Conservation (phyloP, 2,329 filamentous ascomycete species). For the Aspergillus transmontanensis region DNA sequence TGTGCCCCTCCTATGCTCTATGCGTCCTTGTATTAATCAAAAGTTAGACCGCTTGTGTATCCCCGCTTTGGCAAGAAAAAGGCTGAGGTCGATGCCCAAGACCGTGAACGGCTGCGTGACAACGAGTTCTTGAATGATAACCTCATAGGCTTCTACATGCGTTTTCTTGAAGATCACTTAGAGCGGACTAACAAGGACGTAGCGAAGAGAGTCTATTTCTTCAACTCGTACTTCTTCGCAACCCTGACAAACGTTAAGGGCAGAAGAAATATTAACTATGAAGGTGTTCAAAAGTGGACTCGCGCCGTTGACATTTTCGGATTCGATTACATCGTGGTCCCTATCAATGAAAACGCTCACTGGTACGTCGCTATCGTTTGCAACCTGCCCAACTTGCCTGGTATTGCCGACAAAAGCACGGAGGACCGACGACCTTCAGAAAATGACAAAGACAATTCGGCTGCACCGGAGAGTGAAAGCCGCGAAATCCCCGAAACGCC, state of each 20-base stretch:
- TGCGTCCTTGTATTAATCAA: constrained; percentile 3
- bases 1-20: not conserved
- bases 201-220: constrained; percentile 74
- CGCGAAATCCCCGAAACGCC: constrained; percentile 34
- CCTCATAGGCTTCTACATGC: constrained; percentile 83
- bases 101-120: constrained; percentile 73
- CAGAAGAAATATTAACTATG: constrained; percentile 71
- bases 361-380: constrained; percentile 97
- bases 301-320: constrained; percentile 79
- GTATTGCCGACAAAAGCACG: constrained; percentile 20
- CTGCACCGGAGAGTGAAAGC: constrained; percentile 21
- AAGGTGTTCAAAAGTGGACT: constrained; percentile 85
- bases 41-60: constrained; percentile 45
- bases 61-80: constrained; percentile 50
- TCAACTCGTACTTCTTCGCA: constrained; percentile 91
- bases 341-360: constrained; percentile 82
- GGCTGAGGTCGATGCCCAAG: constrained; percentile 47
- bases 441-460: constrained; percentile 14
- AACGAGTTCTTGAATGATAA: constrained; percentile 91
- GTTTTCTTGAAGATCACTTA: constrained; percentile 67
- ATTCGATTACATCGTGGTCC: constrained; percentile 87
- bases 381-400: constrained; percentile 71
- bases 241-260: constrained; percentile 67
- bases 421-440: not conserved
- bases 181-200: constrained; percentile 58